These are phyloP conservation scores for Hericium coralloides DNA, from an alignment of 768 basidiomycete genomes.

Conservation along the genomic window DNA sequence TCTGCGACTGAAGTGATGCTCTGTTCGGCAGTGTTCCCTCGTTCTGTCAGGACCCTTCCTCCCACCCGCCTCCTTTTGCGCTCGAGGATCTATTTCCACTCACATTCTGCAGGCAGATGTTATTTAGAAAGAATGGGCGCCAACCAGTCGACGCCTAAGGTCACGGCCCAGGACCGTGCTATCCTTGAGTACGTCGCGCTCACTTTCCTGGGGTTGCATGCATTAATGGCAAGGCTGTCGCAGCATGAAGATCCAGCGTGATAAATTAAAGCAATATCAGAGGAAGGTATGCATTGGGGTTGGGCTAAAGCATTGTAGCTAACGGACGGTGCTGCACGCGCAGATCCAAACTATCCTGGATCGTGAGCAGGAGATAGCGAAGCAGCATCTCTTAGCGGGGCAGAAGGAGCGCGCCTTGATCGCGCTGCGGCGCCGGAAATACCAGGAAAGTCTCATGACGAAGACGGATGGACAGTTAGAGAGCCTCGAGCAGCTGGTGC, in stretches of 20 bases:
- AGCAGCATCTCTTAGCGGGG: slow-evolving; percentile 67
- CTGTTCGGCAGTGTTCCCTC: too few species aligned
- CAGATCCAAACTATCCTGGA: slow-evolving; percentile 85
- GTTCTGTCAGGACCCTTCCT: too few species aligned
- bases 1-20: too few species aligned
- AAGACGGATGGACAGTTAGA: slow-evolving; percentile 90
- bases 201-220: slow-evolving; percentile 3
- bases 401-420: slow-evolving; percentile 83
- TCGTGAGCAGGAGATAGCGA: slow-evolving; percentile 85
- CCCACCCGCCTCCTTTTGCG: too few species aligned
- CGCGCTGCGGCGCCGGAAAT: slow-evolving; percentile 86
- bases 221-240: slow-evolving; percentile 12
- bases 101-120: background rate
- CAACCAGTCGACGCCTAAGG: slow-evolving; percentile 72
- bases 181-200: slow-evolving; percentile 75
- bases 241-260: slow-evolving; percentile 92
- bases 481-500: slow-evolving; percentile 80
- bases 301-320: background rate
- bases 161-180: slow-evolving; percentile 89
- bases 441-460: slow-evolving; percentile 77
- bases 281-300: slow-evolving; percentile 52
- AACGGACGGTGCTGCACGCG: background rate
- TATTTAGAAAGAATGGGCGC: slow-evolving; percentile 42
- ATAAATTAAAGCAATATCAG: slow-evolving; percentile 94
- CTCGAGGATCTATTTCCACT: background rate